A percentile compares a stretch with the other conserved stretches of the same genome.
These are phyloP conservation scores for Fusarium chlamydosporum DNA, from an alignment of 2,329 filamentous ascomycete species.

Conservation along the genomic window DNA sequence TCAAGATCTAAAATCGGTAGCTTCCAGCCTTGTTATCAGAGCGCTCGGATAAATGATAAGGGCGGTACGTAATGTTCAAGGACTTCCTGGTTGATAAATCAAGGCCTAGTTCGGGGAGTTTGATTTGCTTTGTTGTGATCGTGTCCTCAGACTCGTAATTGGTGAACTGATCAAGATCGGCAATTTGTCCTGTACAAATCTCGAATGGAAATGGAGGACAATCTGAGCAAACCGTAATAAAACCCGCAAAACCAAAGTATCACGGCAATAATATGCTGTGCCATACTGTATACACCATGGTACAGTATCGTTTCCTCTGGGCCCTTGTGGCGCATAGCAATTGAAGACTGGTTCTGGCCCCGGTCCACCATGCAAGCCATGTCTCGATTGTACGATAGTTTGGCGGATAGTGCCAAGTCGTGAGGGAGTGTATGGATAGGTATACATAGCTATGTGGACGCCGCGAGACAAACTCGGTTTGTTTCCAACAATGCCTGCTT, in stretches of 20 bases:
- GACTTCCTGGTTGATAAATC: slow-evolving; percentile 24
- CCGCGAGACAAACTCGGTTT: slow-evolving; percentile 27
- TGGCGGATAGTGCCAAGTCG: slow-evolving; percentile 13
- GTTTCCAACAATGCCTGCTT: slow-evolving; percentile 14
- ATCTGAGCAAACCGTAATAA: slow-evolving; percentile 13
- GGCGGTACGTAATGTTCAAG: slow-evolving; percentile 43
- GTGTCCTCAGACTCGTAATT: slow-evolving; percentile 41
- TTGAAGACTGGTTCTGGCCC: slow-evolving; percentile 33
- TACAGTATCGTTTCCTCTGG: slow-evolving; percentile 18
- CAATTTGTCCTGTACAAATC: slow-evolving; percentile 43
- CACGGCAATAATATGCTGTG: slow-evolving; percentile 10
- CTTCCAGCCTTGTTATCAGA: slow-evolving; percentile 18
- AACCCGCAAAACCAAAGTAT: slow-evolving; percentile 27
- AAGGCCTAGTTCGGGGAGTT: slow-evolving; percentile 15
- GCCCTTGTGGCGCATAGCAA: slow-evolving; percentile 38
- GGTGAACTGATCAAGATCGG: slow-evolving; percentile 28
- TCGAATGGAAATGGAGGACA: slow-evolving; percentile 31
- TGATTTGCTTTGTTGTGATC: slow-evolving; percentile 31
- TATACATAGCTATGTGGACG: background rate
- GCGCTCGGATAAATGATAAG: slow-evolving; percentile 26
- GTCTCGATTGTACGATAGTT: slow-evolving; percentile 40
- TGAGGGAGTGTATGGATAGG: slow-evolving; percentile 3
- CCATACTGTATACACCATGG: slow-evolving; percentile 29
- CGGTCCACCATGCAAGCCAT: slow-evolving; percentile 48
- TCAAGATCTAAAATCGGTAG: slow-evolving; percentile 33